phyloP scores from a whole-genome alignment of 1,284 basidiomycete genomes.

The Trametes polyzona region DNA sequence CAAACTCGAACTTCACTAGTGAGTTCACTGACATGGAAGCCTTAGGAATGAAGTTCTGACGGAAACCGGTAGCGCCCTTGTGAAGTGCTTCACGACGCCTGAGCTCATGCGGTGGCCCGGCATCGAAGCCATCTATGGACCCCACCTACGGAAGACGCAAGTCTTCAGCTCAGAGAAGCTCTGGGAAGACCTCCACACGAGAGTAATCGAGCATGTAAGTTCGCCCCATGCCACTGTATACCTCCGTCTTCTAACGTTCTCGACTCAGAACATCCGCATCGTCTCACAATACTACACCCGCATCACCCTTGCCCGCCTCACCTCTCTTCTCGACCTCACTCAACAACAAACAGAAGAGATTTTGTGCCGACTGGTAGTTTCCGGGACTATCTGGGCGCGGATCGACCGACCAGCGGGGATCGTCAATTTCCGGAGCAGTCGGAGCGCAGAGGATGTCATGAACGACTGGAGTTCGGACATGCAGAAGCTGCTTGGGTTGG shows the following conservation, averaged over 20 bases:
- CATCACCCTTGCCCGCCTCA: slow-evolving; percentile 85
- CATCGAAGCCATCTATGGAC: slow-evolving; percentile 90
- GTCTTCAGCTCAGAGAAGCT: slow-evolving; percentile 84
- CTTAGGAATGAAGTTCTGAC: background rate
- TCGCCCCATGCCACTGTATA: background rate
- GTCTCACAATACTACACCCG: slow-evolving; percentile 94
- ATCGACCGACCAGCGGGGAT: slow-evolving; percentile 93
- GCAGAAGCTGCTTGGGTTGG: slow-evolving; percentile 81
- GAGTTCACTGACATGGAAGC: slow-evolving; percentile 36
- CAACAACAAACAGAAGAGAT: slow-evolving; percentile 84
- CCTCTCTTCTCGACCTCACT: slow-evolving; percentile 87
- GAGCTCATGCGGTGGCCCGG: slow-evolving; percentile 99
- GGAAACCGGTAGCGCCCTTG: slow-evolving; percentile 69
- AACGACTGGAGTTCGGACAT: slow-evolving; percentile 98
- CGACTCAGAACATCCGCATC: slow-evolving; percentile 94
- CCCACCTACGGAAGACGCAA: slow-evolving; percentile 77
- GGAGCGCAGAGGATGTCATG: slow-evolving; percentile 86
- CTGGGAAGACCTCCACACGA: slow-evolving; percentile 95
- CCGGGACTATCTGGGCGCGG: slow-evolving; percentile 91
- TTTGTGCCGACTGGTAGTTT: slow-evolving; percentile 88
- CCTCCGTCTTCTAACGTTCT: background rate
- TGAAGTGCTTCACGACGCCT: slow-evolving; percentile 95
- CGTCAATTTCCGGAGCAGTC: slow-evolving; percentile 82
- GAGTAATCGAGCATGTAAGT: slow-evolving; percentile 96
- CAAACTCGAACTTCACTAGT: slow-evolving; percentile 89